These are phyloP conservation scores for Diaporthe helianthi DNA, from an alignment of 2,329 filamentous ascomycete genomes.

Conservation along the genomic window DNA sequence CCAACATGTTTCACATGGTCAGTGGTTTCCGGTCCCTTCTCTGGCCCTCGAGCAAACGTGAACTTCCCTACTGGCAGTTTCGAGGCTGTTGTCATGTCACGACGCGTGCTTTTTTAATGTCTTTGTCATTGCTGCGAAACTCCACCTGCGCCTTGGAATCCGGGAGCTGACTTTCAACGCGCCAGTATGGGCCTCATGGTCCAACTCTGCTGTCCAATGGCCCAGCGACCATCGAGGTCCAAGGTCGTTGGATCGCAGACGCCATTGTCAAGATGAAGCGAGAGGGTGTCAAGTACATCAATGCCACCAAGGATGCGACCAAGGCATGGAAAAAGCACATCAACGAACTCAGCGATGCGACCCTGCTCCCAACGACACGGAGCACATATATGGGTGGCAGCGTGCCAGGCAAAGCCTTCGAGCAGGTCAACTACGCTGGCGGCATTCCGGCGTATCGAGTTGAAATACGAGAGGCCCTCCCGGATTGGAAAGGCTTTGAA, in stretches of 20 bases:
- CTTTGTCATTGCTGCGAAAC: neutral
- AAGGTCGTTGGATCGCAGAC: conserved; percentile 63
- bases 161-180: neutral
- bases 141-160: neutral
- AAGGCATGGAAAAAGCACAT: conserved; percentile 58
- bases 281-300: conserved; percentile 56
- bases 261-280: conserved; percentile 55
- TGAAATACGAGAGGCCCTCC: conserved; percentile 45
- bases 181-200: conserved; percentile 59
- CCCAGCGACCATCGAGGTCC: conserved; percentile 59
- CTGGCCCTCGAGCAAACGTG: neutral
- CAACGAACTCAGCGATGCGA: conserved; percentile 52
- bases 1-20: conserved; percentile 57
- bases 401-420: conserved; percentile 59
- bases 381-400: conserved; percentile 59
- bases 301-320: conserved; percentile 54
- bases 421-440: conserved; percentile 57
- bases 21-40: neutral
- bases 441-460: conserved; percentile 47
- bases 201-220: conserved; percentile 64
- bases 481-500: conserved; percentile 46
- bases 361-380: conserved; percentile 56
- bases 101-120: neutral
- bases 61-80: neutral
- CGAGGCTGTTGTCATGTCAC: neutral